Conservation (phyloP, 192 early-diverging fungal genomes). For the Obelidium mucronatum region DNA sequence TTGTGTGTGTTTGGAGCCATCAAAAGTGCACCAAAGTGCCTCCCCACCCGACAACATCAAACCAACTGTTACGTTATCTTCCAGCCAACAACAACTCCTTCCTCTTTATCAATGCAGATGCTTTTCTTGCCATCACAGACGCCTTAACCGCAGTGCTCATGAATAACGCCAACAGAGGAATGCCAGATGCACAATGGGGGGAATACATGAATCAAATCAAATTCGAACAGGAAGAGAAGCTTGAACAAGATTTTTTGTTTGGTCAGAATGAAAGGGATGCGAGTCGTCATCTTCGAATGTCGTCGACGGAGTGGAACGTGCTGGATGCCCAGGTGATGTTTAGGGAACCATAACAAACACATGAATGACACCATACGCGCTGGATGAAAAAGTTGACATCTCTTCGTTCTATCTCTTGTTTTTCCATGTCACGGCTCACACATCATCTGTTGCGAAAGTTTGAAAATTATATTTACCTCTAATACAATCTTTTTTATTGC, state of each 20-base stretch:
- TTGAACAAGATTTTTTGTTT: background rate
- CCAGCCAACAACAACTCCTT: background rate
- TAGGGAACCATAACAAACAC: too few species aligned
- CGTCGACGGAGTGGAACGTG: background rate
- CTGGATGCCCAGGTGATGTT: conserved; percentile 5
- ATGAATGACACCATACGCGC: too few species aligned
- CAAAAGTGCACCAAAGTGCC: background rate
- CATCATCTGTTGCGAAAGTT: too few species aligned
- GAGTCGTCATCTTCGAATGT: background rate
- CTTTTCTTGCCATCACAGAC: conserved; percentile 7
- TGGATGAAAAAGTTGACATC: too few species aligned
- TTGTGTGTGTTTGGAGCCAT: background rate
- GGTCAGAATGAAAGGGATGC: background rate
- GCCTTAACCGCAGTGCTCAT: too few species aligned
- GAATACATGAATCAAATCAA: background rate
- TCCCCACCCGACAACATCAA: background rate
- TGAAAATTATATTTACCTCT: too few species aligned
- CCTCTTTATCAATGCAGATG: background rate
- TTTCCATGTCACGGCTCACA: too few species aligned
- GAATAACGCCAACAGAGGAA: background rate
- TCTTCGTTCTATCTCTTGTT: too few species aligned
- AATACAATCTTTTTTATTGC: too few species aligned
- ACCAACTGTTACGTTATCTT: background rate
- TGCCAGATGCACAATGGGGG: background rate
- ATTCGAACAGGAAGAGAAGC: background rate